These are phyloP conservation scores for Theobroma grandiflorum DNA, from an alignment of 441 rosid genomes.

Conservation along the genomic window DNA sequence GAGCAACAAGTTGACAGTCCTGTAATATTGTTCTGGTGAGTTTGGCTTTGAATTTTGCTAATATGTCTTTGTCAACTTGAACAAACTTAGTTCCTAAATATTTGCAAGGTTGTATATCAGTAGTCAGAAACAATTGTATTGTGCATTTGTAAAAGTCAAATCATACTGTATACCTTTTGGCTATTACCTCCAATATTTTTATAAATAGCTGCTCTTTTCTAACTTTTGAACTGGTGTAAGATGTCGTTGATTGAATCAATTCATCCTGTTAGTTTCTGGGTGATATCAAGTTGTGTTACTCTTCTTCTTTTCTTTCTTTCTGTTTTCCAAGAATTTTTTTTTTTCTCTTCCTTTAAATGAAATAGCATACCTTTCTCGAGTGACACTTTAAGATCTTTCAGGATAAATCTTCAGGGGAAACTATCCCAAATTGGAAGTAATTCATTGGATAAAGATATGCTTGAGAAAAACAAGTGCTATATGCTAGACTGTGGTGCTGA, in stretches of 20 bases:
- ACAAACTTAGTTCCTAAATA: constrained; percentile 24
- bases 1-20: constrained; percentile 45
- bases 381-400: constrained; percentile 31
- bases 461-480: constrained; percentile 76
- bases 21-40: constrained; percentile 69
- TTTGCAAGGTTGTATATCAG: constrained; percentile 15
- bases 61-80: constrained; percentile 18
- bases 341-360: background rate
- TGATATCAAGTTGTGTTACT: background rate
- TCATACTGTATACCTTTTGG: background rate
- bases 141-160: background rate
- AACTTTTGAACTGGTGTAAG: constrained; percentile 15
- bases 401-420: constrained; percentile 59
- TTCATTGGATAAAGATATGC: constrained; percentile 66
- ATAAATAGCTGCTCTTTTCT: background rate
- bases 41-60: constrained; percentile 17
- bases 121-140: constrained; percentile 12
- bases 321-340: background rate
- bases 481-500: constrained; percentile 79
- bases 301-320: constrained; percentile 11
- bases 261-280: constrained; percentile 5
- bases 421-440: constrained; percentile 55
- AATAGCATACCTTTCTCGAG: constrained; percentile 3
- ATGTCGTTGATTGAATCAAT: constrained; percentile 18
- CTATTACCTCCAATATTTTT: constrained; percentile 14